These are phyloP conservation scores for Papiliotrema fonsecae DNA, from an alignment of 1,284 basidiomycete species.

Conservation along the genomic window DNA sequence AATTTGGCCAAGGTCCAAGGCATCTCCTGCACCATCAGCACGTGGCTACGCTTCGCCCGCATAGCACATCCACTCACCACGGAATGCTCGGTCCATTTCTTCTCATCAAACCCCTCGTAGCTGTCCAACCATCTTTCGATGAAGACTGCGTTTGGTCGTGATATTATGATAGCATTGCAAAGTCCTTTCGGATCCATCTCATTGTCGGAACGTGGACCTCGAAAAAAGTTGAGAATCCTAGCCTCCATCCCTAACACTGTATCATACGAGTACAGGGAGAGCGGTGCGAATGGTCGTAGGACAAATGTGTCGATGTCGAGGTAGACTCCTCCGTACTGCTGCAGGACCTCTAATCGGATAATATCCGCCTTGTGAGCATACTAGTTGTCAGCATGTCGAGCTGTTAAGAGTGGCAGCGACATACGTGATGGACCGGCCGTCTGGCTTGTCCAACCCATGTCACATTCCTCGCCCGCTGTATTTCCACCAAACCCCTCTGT, in stretches of 20 bases:
- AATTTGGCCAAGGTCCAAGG: conserved; percentile 41
- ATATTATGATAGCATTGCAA: conserved; percentile 50
- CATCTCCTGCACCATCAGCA: conserved; percentile 23
- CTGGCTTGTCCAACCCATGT: conserved; percentile 26
- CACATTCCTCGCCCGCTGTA: conserved; percentile 27
- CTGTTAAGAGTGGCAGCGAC: conserved; percentile 2
- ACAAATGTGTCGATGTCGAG: conserved; percentile 47
- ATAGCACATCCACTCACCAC: conserved; percentile 23
- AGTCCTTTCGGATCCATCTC: conserved; percentile 44
- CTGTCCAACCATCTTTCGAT: conserved; percentile 36
- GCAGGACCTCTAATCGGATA: conserved; percentile 43
- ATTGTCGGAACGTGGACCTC: conserved; percentile 17
- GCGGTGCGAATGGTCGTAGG: conserved; percentile 19
- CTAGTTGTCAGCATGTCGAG: conserved; percentile 8
- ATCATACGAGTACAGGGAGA: conserved; percentile 30
- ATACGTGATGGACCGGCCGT: conserved; percentile 27
- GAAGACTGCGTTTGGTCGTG: conserved; percentile 40
- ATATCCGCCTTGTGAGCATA: conserved; percentile 50
- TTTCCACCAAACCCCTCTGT: conserved; percentile 19
- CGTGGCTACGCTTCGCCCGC: background rate
- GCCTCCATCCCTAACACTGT: conserved; percentile 49
- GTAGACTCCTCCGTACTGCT: conserved; percentile 48
- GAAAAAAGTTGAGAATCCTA: conserved; percentile 16
- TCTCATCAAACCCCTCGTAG: conserved; percentile 44
- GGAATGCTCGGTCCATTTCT: conserved; percentile 44